Conservation (phyloP, 768 basidiomycete genomes). For the Lyophyllum shimeji region DNA sequence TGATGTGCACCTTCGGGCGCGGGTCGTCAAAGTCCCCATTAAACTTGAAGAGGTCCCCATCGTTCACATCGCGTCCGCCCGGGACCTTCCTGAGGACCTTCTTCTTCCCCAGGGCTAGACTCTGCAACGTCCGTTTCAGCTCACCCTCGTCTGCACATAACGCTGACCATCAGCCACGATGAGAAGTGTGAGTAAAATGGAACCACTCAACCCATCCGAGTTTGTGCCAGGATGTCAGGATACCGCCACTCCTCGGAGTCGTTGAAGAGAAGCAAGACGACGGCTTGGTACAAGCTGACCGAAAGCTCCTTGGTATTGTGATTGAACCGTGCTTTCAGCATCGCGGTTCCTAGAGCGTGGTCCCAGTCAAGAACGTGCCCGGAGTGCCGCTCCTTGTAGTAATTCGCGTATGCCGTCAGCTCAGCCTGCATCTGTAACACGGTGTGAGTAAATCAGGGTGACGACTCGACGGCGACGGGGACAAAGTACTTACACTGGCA, state of each 20-base stretch:
- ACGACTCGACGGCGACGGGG: conserved; percentile 6
- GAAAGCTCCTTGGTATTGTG: conserved; percentile 79
- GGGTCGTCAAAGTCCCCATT: conserved; percentile 84
- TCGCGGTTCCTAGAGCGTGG: conserved; percentile 82
- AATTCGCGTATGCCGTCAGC: conserved; percentile 58
- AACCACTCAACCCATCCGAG: conserved; percentile 64
- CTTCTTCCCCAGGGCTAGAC: conserved; percentile 88
- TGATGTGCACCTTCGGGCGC: conserved; percentile 82
- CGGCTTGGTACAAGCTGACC: conserved; percentile 87
- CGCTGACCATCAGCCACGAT: conserved; percentile 22
- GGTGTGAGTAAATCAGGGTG: conserved; percentile 9
- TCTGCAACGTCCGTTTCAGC: conserved; percentile 84
- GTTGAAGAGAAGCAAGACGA: conserved; percentile 88
- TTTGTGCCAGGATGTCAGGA: conserved; percentile 63
- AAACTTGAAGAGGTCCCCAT: conserved; percentile 76
- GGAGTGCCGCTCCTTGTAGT: conserved; percentile 79
- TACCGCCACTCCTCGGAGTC: conserved; percentile 59
- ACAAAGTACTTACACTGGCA: conserved; percentile 37
- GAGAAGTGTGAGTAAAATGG: background rate
- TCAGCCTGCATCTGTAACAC: conserved; percentile 63
- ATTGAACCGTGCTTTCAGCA: conserved; percentile 68
- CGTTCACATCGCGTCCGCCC: conserved; percentile 71
- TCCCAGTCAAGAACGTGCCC: conserved; percentile 82
- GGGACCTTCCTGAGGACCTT: conserved; percentile 85
- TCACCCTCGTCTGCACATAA: conserved; percentile 61